Evolutionary conservation across 2,329 filamentous ascomycete species (phyloP), one percentile per base, ranked within the genome.

Genomic region (Albophoma yamanashiensis): DNA sequence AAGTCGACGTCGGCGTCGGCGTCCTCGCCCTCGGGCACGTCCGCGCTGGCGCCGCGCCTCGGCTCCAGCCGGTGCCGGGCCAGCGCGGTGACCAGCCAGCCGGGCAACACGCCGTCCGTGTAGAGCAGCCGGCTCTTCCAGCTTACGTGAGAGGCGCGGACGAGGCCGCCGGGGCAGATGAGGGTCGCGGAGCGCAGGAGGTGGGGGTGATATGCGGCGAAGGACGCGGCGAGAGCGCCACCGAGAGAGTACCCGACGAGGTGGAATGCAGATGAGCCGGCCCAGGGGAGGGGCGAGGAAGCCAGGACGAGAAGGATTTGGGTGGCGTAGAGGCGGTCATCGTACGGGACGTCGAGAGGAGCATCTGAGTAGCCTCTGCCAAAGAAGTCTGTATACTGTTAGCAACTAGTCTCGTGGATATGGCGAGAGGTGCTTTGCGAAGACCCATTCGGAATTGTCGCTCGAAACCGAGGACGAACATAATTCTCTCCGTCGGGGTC

Each of bases 201-300:
- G 43, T 82, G 73, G 0, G 89, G 84, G 67, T 91, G 89, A 68
- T 84, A 84, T 1, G 82, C 80, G 1, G 89, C 82, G 68, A 94
- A 93, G 25, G 85, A 79, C 12, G 84, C 85, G 1, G 83, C 81
- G 47, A 95, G 82, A 17, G 87, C 89, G 42, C 91, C 91, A 55
- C 91, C 91, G 0, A 96, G 79, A 0, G 88, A 92, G 71, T 94
- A 95, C 2, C 91, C 91, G 4, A 92, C 74, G 7, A 95, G 75
- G 62, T 85, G 83, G 71, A 94, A 93, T 58, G 78, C 79, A 9
- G 75, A 75, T 58, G 76, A 74, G 38, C 74, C 70, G 4, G 73
- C 74, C 86, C 86, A 89, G 0, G 78, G 60, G 3, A 88, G 68
- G 1, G 75, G 71, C 0, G 87, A 89, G 1, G 86, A 89, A 1